Base-by-base conservation (phyloP, 768 basidiomycete genomes). In the Lactarius akahatsu region DNA sequence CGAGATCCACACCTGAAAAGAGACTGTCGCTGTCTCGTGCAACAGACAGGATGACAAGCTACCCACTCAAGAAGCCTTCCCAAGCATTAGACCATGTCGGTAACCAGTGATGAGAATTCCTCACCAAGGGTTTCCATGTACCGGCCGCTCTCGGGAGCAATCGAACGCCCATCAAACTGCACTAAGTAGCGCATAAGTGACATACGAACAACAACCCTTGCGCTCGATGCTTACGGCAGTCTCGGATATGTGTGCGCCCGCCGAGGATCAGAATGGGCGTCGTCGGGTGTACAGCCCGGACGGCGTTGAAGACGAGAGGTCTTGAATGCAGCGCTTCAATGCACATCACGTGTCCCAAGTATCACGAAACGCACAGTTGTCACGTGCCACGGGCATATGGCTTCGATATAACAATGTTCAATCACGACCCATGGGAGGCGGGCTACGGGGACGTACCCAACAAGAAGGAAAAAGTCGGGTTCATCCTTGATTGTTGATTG, bases 81-180 rank as follows among this genome's bases (percentile, higher is more conserved):
- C 20, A 68, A 68, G 28, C n/a, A 23, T 45, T 20, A 36, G 43
- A 55, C 4, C 5, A 28, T 52, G 38, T 57, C 15, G 1, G 15
- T 30, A 45, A 23, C 10, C 20, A 47, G n/a, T 2, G 30, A 6
- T 10, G 34, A 16, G 47, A 18, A 10, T 15, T 60, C 72, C 83
- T 15, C 58, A 89, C 92, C 93, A 62, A 96, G 79, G 11, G 94
- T 97, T 77, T 97, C 95, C 89, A 96, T 91, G 74, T 96, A 96
- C 28, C 92, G 80, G n/a, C 95, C 91, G 69, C 91, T 89, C 72
- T 93, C 91, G 67, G 95, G 74, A 2, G 88, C 80, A 80, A 94
- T 92, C 0, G 88, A 87, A n/a, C 88, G 82, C 4, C 82, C 83
- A 75, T 94, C 93, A 26, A 86, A 78, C 74, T 87, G 86, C 28